Evolutionary conservation across 352 stramenopile species (phyloP), one percentile per base, ranked within the genome.

Genomic region (Globisporangium nagaii): DNA sequence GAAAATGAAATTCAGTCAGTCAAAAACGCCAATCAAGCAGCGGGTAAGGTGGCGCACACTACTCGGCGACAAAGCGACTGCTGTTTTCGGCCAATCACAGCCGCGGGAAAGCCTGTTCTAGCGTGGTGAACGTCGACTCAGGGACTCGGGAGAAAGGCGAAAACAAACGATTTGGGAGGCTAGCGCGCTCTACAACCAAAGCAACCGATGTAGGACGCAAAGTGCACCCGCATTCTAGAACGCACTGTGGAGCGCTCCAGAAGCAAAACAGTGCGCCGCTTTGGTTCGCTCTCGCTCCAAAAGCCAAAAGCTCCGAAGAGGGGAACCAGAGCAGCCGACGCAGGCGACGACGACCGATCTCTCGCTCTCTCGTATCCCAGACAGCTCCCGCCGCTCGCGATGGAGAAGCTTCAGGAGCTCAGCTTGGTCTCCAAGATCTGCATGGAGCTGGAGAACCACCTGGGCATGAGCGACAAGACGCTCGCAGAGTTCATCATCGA

Each of bases 401-500:
- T 95, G 83, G 84, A 95, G 64, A 91, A 90, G 80, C 79, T 95
- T 17, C 79, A 92, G 70, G 82, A 95, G 66, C 76, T 95, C 47
- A 93, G 82, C 56, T 62, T 95, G 54, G 66, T 95, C 66, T 95
- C 82, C 61, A 95, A 95, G 76, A 75, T 95, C 55, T 93, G 84
- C 65, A 84, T 75, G 61, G 81, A 90, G 68, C 73, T 95, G 52
- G 85, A 93, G 62, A 93, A 98, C 69, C 81, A 95, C 55, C 70
- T 99, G 49, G 92, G 93, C 35, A 88, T 99, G 68, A 93, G 88
- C 54, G 97, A 99, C 71, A 96, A 97, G 63, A 99, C 95, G 32
- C 76, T 99, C 47, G 87, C 96, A 11, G 96, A 98, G 80, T 98
- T 98, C 58, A 81, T 98, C 31, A 96, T 97, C 62, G 79, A 97